Conservation (phyloP, 139 green algal genomes). For the Zygnema cylindricum region DNA sequence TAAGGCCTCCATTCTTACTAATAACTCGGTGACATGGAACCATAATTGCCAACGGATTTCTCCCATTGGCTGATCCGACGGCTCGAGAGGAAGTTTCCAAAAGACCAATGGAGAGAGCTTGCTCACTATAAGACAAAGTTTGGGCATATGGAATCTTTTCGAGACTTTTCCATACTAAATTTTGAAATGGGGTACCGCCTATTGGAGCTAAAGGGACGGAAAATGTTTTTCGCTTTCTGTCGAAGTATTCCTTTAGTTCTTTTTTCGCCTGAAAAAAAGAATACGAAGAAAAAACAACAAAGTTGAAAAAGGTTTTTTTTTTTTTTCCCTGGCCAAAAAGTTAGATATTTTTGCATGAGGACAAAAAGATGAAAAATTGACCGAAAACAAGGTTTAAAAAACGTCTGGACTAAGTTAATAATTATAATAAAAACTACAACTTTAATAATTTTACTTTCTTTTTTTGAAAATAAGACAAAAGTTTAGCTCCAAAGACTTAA, state of each 20-base stretch:
- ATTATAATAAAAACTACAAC: constrained; percentile 5
- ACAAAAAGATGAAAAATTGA: not conserved
- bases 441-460: no score
- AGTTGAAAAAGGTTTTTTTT: not conserved
- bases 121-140: constrained; percentile 1
- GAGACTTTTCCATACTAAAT: not conserved
- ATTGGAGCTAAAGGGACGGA: constrained; percentile 15
- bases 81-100: not conserved
- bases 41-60: constrained; percentile 16
- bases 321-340: not conserved
- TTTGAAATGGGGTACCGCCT: constrained; percentile 20
- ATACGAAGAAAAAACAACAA: not conserved
- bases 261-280: not conserved
- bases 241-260: constrained; percentile 11
- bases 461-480: no score
- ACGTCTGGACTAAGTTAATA: not conserved
- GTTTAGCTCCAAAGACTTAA: no score
- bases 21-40: constrained; percentile 28
- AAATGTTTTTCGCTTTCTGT: not conserved
- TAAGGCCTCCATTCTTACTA: constrained; percentile 7
- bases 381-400: not conserved
- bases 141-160: constrained; percentile 12
- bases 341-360: not conserved
- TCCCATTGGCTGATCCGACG: constrained; percentile 30
- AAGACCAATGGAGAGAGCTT: not conserved